Evolutionary conservation across 768 basidiomycete genomes (phyloP), one percentile per base, ranked within the genome.

Genomic region (Pleurotus ostreatus): DNA sequence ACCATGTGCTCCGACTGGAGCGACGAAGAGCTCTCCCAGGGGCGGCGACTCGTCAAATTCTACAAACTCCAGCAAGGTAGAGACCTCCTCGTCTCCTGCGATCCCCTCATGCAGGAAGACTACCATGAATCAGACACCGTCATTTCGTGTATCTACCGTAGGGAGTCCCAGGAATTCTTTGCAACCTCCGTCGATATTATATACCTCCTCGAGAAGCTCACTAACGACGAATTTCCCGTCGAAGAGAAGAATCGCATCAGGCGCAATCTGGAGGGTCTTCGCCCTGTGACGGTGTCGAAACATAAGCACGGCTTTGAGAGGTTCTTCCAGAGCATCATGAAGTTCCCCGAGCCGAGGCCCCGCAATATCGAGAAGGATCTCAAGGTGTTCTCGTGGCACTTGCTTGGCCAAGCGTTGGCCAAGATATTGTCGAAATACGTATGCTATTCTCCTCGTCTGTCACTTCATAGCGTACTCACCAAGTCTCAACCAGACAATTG

Each of bases 191-290:
- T 98, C 62, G 96, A 98, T 68, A 87, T 96, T 70, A 94, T 98
- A 64, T 92, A 88, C 68, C 80, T 98, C 26, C 83, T 98, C 53
- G 93, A 98, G 73, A 79, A 81, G 2, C 75, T 83, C 46, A 79
- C 80, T 40, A 85, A 85, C 60, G 92, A 88, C 44, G 79, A 88
- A 49, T 95, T 97, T 65, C 86, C 86, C 26, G 89, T 97, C 47
- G 94, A 97, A 70, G 96, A 98, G 78, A 98, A 96, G 79, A 98
- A 98, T 65, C 79, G 96, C 52, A 96, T 98, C 63, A 78, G 96
- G 59, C 81, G 95, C 56, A 98, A 98, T 70, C 76, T 99, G 26
- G 95, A 99, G 69, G 92, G 91, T 22, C 88, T 97, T 65, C 80
- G 86, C 51, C 96, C 96, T 1, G 88, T 84, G 55, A 97, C 95